phyloP scores from a whole-genome alignment of 148 eudicot species.

The Fagopyrum esculentum region DNA sequence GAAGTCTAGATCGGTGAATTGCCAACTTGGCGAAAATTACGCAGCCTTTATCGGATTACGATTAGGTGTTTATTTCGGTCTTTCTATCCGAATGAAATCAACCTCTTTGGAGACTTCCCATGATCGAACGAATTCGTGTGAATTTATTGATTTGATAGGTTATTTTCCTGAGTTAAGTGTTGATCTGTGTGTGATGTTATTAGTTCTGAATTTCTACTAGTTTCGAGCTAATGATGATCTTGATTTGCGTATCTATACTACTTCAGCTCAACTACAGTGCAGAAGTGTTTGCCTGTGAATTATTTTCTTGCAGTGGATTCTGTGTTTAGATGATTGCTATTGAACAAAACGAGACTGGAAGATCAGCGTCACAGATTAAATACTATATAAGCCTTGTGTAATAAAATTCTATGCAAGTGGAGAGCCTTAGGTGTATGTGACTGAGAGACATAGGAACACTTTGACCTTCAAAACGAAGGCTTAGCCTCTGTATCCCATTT shows the following conservation, averaged over 20 bases:
- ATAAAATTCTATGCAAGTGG: background rate
- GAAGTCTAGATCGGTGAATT: background rate
- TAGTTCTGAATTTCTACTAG: background rate
- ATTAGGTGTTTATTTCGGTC: constrained; percentile 4
- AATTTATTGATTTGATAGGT: background rate
- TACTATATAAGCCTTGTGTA: background rate
- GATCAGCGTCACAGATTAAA: background rate
- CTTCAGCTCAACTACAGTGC: background rate
- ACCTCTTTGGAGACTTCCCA: background rate
- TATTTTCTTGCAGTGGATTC: background rate
- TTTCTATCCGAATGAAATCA: background rate
- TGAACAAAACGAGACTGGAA: background rate
- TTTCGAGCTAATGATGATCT: background rate
- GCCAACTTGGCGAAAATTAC: background rate
- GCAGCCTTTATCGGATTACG: background rate
- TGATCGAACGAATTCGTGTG: background rate
- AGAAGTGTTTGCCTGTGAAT: background rate
- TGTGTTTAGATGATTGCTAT: background rate
- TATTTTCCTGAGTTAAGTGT: background rate
- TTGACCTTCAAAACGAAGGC: background rate
- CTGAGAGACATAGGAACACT: background rate
- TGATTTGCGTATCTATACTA: background rate
- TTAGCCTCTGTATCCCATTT: background rate
- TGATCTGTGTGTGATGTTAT: background rate
- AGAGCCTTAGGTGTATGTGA: background rate